phyloP scores from a whole-genome alignment of 352 stramenopile genomes.

The Phytophthora podocarpi region DNA sequence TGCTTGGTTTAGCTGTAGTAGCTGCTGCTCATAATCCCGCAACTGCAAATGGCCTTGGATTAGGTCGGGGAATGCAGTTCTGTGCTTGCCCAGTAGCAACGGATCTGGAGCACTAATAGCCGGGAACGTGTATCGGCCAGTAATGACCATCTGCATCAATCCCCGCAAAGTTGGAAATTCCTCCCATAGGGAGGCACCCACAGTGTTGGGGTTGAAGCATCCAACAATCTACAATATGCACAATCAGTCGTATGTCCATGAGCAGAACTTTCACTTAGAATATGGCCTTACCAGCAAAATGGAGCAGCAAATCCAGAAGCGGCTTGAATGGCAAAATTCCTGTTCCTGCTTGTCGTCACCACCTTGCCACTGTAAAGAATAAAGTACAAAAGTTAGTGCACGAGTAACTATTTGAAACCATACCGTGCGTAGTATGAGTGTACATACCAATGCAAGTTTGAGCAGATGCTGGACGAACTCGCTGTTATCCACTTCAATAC shows the following conservation, averaged over 20 bases:
- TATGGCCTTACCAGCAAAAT: slow-evolving; percentile 71
- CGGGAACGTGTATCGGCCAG: slow-evolving; percentile 73
- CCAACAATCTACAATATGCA: slow-evolving; percentile 39
- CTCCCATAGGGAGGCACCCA: slow-evolving; percentile 79
- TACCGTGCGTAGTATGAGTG: background rate
- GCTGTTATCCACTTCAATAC: slow-evolving; percentile 62
- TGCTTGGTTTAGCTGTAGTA: slow-evolving; percentile 54
- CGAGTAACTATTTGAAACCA: background rate
- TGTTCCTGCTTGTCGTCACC: slow-evolving; percentile 65
- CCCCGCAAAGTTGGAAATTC: slow-evolving; percentile 74
- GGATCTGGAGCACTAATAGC: slow-evolving; percentile 60
- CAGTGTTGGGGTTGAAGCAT: slow-evolving; percentile 80
- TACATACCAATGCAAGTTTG: slow-evolving; percentile 61
- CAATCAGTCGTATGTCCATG: background rate
- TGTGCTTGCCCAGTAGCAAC: slow-evolving; percentile 67
- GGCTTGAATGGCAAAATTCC: slow-evolving; percentile 77
- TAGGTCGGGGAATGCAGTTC: slow-evolving; percentile 54
- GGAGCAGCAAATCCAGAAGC: slow-evolving; percentile 85
- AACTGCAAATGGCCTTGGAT: slow-evolving; percentile 67
- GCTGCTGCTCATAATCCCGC: slow-evolving; percentile 72
- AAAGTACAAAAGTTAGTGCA: slow-evolving; percentile 13
- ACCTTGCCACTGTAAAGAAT: slow-evolving; percentile 44
- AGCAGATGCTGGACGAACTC: slow-evolving; percentile 67
- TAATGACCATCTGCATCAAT: slow-evolving; percentile 90
- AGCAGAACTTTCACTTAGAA: background rate